Percentiles rank a stretch among this genome's conserved stretches.
Evolutionary conservation across 1,139 yeast species (phyloP).

Genomic region (Candida buenavistaensis): DNA sequence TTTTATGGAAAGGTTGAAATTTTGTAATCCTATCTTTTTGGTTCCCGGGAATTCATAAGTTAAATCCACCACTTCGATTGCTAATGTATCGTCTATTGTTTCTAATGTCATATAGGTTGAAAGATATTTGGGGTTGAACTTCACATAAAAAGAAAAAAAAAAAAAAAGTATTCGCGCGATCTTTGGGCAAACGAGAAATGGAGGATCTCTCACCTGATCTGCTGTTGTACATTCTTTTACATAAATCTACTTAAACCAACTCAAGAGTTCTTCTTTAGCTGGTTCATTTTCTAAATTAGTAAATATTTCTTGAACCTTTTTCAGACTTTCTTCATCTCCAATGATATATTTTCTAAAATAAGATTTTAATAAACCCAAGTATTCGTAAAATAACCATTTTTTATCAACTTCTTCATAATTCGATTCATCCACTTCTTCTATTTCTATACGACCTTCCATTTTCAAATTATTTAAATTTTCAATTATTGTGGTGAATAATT

Average conservation of each 20-base stretch:
- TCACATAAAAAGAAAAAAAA: background rate
- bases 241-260: constrained; percentile 23
- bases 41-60: constrained; percentile 68
- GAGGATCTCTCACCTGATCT: no score
- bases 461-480: constrained; percentile 36
- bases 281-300: constrained; percentile 25
- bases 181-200: no score
- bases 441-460: constrained; percentile 25
- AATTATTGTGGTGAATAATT: constrained; percentile 37
- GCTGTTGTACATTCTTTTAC: constrained; percentile 3
- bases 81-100: constrained; percentile 25
- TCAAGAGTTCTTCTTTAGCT: constrained; percentile 26
- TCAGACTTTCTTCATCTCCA: constrained; percentile 18
- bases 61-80: constrained; percentile 65
- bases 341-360: constrained; percentile 33
- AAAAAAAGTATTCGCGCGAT: background rate
- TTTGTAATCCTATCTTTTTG: constrained; percentile 65
- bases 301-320: constrained; percentile 23
- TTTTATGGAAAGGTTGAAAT: constrained; percentile 59
- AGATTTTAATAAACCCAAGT: constrained; percentile 42
- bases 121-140: no score
- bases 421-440: constrained; percentile 27
- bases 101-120: constrained; percentile 1
- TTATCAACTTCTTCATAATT: constrained; percentile 31
- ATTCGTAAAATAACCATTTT: constrained; percentile 48